Percentiles rank a stretch among this genome's conserved stretches.
Evolutionary conservation across 768 basidiomycete species (phyloP).

Genomic region (Termitomyces sp.): DNA sequence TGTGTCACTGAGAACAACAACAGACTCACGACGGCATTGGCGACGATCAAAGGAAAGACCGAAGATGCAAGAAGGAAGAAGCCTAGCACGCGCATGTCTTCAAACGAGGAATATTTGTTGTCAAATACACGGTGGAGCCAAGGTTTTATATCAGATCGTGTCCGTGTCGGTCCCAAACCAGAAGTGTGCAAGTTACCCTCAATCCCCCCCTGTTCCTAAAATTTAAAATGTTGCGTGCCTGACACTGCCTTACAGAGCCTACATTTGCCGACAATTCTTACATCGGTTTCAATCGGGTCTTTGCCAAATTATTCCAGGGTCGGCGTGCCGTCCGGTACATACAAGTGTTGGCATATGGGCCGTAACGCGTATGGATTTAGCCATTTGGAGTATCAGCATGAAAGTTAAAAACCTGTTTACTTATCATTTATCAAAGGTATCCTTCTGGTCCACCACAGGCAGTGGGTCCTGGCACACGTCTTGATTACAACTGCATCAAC

Average conservation of each 20-base stretch:
- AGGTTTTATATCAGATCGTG: conserved; percentile 13
- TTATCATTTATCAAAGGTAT: neutral
- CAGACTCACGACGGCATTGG: conserved; percentile 20
- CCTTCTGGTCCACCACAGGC: neutral
- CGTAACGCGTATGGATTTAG: neutral
- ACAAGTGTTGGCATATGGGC: neutral
- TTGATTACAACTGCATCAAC: neutral
- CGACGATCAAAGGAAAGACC: conserved; percentile 16
- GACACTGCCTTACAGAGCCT: conserved; percentile 4
- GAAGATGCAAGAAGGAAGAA: conserved; percentile 19
- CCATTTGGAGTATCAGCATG: neutral
- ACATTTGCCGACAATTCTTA: conserved; percentile 1
- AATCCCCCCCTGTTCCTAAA: conserved; percentile 11
- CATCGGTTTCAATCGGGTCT: neutral
- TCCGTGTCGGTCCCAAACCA: conserved; percentile 16
- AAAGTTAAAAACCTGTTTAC: neutral
- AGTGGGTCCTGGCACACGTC: neutral
- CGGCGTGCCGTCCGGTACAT: neutral
- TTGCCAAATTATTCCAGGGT: neutral
- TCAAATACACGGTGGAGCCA: conserved; percentile 7
- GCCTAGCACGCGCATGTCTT: conserved; percentile 24
- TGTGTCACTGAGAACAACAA: neutral
- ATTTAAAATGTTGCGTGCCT: conserved; percentile 17
- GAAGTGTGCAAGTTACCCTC: conserved; percentile 17
- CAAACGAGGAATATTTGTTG: conserved; percentile 8